These are phyloP conservation scores for Podospora anserina DNA, from an alignment of 495 filamentous ascomycete species.

Conservation along the genomic window DNA sequence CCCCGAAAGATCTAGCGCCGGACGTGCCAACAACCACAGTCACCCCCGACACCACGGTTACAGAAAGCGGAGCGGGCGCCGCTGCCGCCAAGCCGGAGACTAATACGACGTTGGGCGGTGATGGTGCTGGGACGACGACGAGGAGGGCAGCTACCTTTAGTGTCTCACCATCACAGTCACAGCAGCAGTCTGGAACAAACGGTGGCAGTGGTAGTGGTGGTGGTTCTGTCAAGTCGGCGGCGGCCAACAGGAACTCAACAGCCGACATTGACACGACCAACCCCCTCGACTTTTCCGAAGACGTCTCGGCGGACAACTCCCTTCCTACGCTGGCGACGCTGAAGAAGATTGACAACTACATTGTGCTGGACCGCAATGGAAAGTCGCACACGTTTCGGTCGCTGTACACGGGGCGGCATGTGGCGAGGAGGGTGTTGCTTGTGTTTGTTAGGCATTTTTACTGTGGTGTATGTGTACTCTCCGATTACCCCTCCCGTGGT, in stretches of 20 bases:
- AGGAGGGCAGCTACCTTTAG: background rate
- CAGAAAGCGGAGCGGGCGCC: constrained; percentile 3
- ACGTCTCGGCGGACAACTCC: constrained; percentile 50
- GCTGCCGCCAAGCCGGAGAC: constrained; percentile 1
- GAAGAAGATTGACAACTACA: constrained; percentile 52
- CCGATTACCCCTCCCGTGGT: too few species aligned
- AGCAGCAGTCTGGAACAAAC: background rate
- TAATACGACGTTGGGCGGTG: background rate
- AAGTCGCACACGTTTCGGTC: constrained; percentile 62
- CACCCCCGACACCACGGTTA: too few species aligned
- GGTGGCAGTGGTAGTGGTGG: background rate
- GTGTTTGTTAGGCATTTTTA: constrained; percentile 90
- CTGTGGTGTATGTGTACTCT: constrained; percentile 58
- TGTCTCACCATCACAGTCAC: background rate
- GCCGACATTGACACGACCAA: constrained; percentile 7
- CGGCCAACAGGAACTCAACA: background rate
- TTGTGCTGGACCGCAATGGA: constrained; percentile 63
- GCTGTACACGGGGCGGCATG: constrained; percentile 58
- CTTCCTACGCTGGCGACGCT: constrained; percentile 50
- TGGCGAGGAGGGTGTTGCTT: constrained; percentile 58
- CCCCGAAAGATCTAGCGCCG: background rate
- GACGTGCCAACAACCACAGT: background rate
- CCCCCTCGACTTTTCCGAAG: constrained; percentile 44
- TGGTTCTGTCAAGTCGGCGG: background rate
- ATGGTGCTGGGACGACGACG: background rate